phyloP scores from a whole-genome alignment of 2,329 filamentous ascomycete genomes.

The Epichloe typhina region DNA sequence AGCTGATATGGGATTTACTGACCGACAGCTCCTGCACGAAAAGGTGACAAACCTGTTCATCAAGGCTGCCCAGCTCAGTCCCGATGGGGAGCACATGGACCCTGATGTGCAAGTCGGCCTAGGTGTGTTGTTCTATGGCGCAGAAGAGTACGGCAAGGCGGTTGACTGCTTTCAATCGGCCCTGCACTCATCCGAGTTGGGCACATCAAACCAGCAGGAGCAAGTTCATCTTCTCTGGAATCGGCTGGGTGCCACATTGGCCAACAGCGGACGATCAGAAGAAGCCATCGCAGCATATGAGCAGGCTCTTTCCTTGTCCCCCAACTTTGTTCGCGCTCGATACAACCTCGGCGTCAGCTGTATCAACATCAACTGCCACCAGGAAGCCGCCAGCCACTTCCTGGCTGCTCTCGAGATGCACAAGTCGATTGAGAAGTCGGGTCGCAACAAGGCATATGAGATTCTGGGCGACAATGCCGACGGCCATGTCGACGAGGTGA shows the following conservation, averaged over 20 bases:
- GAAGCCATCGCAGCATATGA: constrained; percentile 96
- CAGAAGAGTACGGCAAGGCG: constrained; percentile 95
- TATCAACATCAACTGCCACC: constrained; percentile 94
- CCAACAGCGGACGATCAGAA: constrained; percentile 85
- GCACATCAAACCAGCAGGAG: constrained; percentile 68
- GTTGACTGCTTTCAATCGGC: constrained; percentile 96
- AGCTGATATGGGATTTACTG: constrained; percentile 85
- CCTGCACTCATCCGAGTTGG: constrained; percentile 71
- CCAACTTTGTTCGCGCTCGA: constrained; percentile 91
- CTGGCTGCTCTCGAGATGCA: constrained; percentile 91
- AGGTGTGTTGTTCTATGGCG: constrained; percentile 93
- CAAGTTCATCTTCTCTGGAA: constrained; percentile 96
- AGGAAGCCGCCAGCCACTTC: constrained; percentile 84
- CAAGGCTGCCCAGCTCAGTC: constrained; percentile 78
- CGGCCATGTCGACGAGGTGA: constrained; percentile 47
- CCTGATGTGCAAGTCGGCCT: constrained; percentile 96
- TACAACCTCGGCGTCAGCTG: constrained; percentile 96
- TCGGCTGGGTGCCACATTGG: constrained; percentile 84
- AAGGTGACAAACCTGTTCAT: constrained; percentile 88
- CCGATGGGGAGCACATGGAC: constrained; percentile 90
- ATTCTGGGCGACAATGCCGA: constrained; percentile 48
- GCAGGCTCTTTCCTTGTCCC: constrained; percentile 74
- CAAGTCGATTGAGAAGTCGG: constrained; percentile 78
- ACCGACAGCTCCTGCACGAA: constrained; percentile 78
- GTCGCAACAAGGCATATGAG: constrained; percentile 70